A percentile compares a stretch with the other conserved stretches of the same genome.
These are phyloP conservation scores for Pseudozyma flocculosa DNA, from an alignment of 1,284 basidiomycete species.

Conservation along the genomic window DNA sequence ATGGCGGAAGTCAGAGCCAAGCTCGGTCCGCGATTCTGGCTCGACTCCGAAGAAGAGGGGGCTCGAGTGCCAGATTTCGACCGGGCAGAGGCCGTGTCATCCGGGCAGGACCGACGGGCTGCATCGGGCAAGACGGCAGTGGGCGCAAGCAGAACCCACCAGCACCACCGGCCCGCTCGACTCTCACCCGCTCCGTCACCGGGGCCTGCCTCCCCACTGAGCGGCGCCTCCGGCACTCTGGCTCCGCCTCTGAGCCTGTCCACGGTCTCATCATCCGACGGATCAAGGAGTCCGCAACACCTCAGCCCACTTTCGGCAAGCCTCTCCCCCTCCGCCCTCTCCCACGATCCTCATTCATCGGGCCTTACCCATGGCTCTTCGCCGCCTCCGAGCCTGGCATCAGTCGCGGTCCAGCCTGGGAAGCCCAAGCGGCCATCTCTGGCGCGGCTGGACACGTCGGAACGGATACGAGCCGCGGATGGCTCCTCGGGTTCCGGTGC, in stretches of 20 bases:
- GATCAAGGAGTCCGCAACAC: neutral
- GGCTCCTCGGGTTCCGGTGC: neutral
- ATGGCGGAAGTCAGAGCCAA: neutral
- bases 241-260: too few relatives aligned
- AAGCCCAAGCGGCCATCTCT: constrained; percentile 17
- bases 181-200: too few relatives aligned
- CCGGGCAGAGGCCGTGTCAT: neutral
- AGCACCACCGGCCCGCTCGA: neutral
- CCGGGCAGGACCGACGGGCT: neutral
- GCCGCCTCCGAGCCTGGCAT: neutral
- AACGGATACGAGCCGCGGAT: constrained; percentile 15
- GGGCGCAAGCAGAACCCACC: too few relatives aligned
- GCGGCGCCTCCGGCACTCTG: too few relatives aligned
- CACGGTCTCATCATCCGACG: too few relatives aligned
- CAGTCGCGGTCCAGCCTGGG: neutral
- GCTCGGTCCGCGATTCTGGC: neutral
- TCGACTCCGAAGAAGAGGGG: neutral
- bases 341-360: neutral
- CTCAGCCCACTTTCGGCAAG: neutral
- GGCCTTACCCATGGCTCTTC: neutral
- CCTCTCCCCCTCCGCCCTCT: neutral
- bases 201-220: too few relatives aligned
- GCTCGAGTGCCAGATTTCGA: neutral
- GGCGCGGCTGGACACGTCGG: constrained; percentile 39
- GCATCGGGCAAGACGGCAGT: too few relatives aligned